Base-by-base conservation (phyloP, 306 rosid species). In the Quercus cerris region DNA sequence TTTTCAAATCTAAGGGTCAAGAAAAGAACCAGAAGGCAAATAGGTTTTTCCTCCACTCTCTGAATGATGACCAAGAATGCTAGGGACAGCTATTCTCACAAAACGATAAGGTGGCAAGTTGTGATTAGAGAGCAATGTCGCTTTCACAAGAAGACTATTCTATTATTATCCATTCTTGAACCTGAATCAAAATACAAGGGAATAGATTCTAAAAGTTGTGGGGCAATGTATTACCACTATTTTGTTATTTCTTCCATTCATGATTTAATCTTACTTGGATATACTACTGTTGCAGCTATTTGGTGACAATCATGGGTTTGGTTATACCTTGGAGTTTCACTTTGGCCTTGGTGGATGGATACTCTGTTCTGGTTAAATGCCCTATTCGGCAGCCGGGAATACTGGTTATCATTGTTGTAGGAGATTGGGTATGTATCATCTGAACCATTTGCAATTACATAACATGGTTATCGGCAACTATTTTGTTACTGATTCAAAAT, bases 251-350 rank as follows among this genome's bases (percentile, higher is more conserved):
- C 54, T 74, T 61, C 23, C 74, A 66, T 75, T 28, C 71, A 46
- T 30, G 56, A 6, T 77, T 18, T 73, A 77, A 70, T 70, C 46
- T 73, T 80, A 46, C 17, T 71, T 56, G 18, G 17, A 4, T 23
- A 14, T 46, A 25, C 78, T 75, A 20, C 44, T 77, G 76, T 56
- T 54, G 75, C 83, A 94, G 98, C 86, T 94, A 84, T 84, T 84
- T 94, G 82, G 97, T 94, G 51, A 92, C 97, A 58, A 82, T 90
- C 59, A 94, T 94, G 97, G 96, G 97, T 78, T 84, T 94, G 89
- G 93, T 86, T 64, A 94, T 94, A 81, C 97, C 97, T 46, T 92
- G 97, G 98, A 94, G 94, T 81, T 90, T 94, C 88, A 88, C 97
- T 49, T 90, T 94, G 75, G 95, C 98, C 81, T 22, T 94, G 76